phyloP scores from a whole-genome alignment of 2,329 filamentous ascomycete species.

The Aspergillus brunneoviolaceus region DNA sequence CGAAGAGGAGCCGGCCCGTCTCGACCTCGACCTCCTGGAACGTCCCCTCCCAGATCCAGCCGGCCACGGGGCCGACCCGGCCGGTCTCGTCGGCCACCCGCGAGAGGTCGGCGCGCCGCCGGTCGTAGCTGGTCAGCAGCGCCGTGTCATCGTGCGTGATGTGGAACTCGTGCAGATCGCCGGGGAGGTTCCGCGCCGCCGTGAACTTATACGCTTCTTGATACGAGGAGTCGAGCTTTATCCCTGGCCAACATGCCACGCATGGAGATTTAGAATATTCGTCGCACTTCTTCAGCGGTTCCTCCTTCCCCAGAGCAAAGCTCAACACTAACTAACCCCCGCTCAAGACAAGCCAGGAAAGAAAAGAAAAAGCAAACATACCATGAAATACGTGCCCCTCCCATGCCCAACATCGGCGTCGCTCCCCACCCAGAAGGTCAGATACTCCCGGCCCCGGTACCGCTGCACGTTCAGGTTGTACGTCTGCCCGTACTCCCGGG shows the following conservation, averaged over 20 bases:
- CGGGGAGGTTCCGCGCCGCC: constrained; percentile 37
- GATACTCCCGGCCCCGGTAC: constrained; percentile 46
- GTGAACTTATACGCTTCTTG: constrained; percentile 37
- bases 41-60: constrained; percentile 43
- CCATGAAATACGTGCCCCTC: constrained; percentile 50
- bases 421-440: constrained; percentile 54
- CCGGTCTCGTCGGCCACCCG: constrained; percentile 17
- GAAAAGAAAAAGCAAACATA: constrained; percentile 8
- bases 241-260: too few species aligned
- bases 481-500: constrained; percentile 38
- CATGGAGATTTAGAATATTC: too few species aligned
- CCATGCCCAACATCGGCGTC: constrained; percentile 48
- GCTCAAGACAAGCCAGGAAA: too few species aligned
- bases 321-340: too few species aligned
- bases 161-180: constrained; percentile 47
- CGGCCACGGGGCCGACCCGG: constrained; percentile 30
- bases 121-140: constrained; percentile 44
- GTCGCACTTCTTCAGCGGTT: too few species aligned
- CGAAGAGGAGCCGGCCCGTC: constrained; percentile 45
- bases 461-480: constrained; percentile 50
- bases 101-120: constrained; percentile 40
- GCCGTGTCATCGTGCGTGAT: constrained; percentile 46
- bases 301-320: too few species aligned
- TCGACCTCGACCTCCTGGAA: constrained; percentile 51
- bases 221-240: constrained; percentile 31